phyloP scores from a whole-genome alignment of 1,284 basidiomycete genomes.

The Puccinia novopanici region DNA sequence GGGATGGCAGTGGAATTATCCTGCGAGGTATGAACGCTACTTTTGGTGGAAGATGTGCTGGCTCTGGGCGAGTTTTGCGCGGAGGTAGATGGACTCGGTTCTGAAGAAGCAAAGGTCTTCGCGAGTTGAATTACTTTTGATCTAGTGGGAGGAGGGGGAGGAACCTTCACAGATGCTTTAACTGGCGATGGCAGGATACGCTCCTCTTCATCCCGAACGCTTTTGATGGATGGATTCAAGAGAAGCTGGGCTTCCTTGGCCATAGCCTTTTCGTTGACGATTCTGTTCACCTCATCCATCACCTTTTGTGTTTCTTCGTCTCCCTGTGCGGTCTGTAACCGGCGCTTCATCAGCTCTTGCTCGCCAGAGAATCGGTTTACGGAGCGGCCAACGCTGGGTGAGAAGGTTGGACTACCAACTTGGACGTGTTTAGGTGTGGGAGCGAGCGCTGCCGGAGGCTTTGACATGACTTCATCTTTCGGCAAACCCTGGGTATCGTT shows the following conservation, averaged over 20 bases:
- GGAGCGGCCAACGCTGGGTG: slow-evolving; percentile 24
- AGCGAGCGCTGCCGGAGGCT: not conserved
- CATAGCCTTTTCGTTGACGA: slow-evolving; percentile 41
- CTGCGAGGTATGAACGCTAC: not conserved
- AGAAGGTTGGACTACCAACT: slow-evolving; percentile 3
- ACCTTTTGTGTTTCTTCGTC: slow-evolving; percentile 39
- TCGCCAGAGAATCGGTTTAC: slow-evolving; percentile 46
- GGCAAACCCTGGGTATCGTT: not conserved
- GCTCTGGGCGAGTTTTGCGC: not conserved
- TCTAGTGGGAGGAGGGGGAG: slow-evolving; percentile 35
- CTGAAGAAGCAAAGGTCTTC: slow-evolving; percentile 26
- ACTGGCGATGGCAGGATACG: not conserved
- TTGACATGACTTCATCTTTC: not conserved
- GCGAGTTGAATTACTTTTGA: slow-evolving; percentile 50
- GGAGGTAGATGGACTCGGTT: slow-evolving; percentile 14
- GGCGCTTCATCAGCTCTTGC: slow-evolving; percentile 30
- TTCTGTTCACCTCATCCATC: slow-evolving; percentile 28
- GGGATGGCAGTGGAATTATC: slow-evolving; percentile 3
- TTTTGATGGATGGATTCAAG: slow-evolving; percentile 28
- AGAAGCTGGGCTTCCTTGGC: slow-evolving; percentile 23
- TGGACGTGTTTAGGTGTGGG: not conserved
- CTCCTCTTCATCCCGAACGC: not conserved
- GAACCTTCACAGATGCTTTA: slow-evolving; percentile 23
- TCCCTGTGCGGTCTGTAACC: slow-evolving; percentile 17
- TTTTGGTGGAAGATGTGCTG: not conserved